Conservation (phyloP, 2,329 filamentous ascomycete genomes). For the Ceratocystis lukuohia region DNA sequence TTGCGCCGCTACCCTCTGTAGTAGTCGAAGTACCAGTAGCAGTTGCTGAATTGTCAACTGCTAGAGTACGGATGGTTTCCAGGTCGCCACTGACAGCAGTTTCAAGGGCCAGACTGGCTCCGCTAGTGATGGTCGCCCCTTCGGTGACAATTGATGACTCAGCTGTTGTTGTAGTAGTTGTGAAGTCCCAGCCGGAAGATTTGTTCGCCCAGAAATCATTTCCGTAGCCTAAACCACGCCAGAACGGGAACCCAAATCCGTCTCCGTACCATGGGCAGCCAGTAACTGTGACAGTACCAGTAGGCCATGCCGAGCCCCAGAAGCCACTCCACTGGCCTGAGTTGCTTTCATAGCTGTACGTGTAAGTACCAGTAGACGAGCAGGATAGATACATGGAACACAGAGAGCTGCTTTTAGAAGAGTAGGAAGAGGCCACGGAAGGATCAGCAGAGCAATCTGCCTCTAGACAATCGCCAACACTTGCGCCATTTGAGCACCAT, state of each 20-base stretch:
- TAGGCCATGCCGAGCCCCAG: constrained; percentile 20
- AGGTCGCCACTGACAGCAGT: constrained; percentile 19
- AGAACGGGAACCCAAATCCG: constrained; percentile 21
- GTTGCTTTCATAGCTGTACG: constrained; percentile 21
- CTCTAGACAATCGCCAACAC: constrained; percentile 21
- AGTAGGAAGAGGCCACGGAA: constrained; percentile 21
- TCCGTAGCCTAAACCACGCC: constrained; percentile 22
- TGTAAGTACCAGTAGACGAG: constrained; percentile 22
- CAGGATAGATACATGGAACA: constrained; percentile 22
- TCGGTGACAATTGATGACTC: constrained; percentile 9
- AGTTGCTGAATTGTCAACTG: constrained; percentile 17
- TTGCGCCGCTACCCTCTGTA: constrained; percentile 13
- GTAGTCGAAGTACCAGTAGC: constrained; percentile 14
- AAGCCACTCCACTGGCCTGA: constrained; percentile 19
- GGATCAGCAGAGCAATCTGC: constrained; percentile 22
- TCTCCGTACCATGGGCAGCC: constrained; percentile 23
- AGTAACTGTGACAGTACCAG: constrained; percentile 22
- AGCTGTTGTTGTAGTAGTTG: constrained; percentile 22
- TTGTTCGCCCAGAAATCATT: constrained; percentile 20
- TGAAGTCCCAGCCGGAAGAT: constrained; percentile 22
- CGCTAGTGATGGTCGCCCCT: constrained; percentile 19
- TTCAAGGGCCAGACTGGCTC: constrained; percentile 18
- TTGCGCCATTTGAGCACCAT: constrained; percentile 20
- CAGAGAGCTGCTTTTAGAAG: constrained; percentile 21
- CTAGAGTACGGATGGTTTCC: constrained; percentile 21